Percentiles rank a stretch among this genome's conserved stretches.
phyloP scores from a whole-genome alignment of 1,284 basidiomycete genomes.

The Exobasidium cylindrosporum region DNA sequence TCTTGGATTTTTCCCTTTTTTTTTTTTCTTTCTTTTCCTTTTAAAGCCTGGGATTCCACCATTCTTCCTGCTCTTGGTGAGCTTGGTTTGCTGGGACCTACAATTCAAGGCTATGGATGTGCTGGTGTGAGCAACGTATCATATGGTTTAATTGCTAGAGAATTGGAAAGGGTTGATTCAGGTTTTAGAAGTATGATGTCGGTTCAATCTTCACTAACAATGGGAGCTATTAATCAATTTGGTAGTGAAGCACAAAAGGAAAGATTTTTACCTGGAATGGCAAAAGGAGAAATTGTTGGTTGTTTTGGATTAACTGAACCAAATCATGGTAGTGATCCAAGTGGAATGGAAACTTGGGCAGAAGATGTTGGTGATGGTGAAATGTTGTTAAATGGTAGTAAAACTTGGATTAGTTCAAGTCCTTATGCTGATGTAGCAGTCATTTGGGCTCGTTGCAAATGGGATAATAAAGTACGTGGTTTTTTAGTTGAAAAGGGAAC shows the following conservation, averaged over 20 bases:
- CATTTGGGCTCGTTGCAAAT: conserved; percentile 91
- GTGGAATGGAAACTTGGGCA: conserved; percentile 88
- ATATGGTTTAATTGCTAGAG: conserved; percentile 88
- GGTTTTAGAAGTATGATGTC: conserved; percentile 94
- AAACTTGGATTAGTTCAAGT: conserved; percentile 90
- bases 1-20: conserved; percentile 9
- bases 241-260: conserved; percentile 86
- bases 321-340: conserved; percentile 91
- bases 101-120: conserved; percentile 89
- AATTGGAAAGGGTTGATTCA: conserved; percentile 90
- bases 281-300: conserved; percentile 81
- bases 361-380: conserved; percentile 75
- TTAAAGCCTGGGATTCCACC: conserved; percentile 70
- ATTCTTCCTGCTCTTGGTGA: conserved; percentile 89
- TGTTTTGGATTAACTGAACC: conserved; percentile 96
- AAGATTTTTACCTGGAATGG: conserved; percentile 80
- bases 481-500: conserved; percentile 89
- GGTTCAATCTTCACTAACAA: conserved; percentile 94
- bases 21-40: not conserved
- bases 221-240: conserved; percentile 91
- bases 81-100: conserved; percentile 83
- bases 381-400: conserved; percentile 81
- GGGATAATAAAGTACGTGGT: conserved; percentile 86
- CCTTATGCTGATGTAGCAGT: conserved; percentile 68
- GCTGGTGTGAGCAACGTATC: conserved; percentile 88